Base-by-base conservation (phyloP, 306 rosid genomes). In the Neltuma alba region DNA sequence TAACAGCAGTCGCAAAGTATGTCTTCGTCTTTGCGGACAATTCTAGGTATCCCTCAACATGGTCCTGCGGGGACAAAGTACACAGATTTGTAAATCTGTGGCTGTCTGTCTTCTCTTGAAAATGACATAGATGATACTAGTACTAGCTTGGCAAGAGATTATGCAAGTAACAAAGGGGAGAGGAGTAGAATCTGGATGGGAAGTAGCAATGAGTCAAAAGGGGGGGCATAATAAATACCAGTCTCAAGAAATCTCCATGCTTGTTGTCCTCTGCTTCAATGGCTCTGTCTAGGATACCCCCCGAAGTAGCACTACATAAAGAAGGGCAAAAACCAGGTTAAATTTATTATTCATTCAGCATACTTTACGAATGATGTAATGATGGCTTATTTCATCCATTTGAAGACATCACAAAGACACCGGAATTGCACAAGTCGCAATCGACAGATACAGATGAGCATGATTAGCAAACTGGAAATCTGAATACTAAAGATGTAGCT, bases 1-100 rank as follows among this genome's bases (percentile, higher is more conserved):
- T 83, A 83, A 89, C 97, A 69, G 99, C 99, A 75, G 96, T 87
- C 28, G 93, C 89, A 83, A 96, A 96, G 84, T 96, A 96, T 72
- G 84, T 87, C 87, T 89, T 96, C n/a, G 99, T 96, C 83, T 96
- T 93, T 78, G 97, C 99, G 1, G 99, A 96, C 84, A 96, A 83
- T 88, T 96, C 97, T 76, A 96, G 97, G 86, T 96, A 96, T 52
- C 99, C 99, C 86, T 96, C 99, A 50, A 96, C 96, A 82, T 96
- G 99, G 79, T 96, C 96, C 99, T 96, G 86, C 70, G 65, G 52
- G 63, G 41, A 77, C 73, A 36, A 80, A 70, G 77, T 23, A 61
- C 58, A 70, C 40, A 74, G 63, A 83, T 45, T 28, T 62, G 42
- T 30, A 79, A 80, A 37, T 25, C 52, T 3, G 64, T 21, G 48